Evolutionary conservation across 148 eudicot genomes (phyloP), one percentile per base, ranked within the genome.

Genomic region (Nepenthes mirabilis): DNA sequence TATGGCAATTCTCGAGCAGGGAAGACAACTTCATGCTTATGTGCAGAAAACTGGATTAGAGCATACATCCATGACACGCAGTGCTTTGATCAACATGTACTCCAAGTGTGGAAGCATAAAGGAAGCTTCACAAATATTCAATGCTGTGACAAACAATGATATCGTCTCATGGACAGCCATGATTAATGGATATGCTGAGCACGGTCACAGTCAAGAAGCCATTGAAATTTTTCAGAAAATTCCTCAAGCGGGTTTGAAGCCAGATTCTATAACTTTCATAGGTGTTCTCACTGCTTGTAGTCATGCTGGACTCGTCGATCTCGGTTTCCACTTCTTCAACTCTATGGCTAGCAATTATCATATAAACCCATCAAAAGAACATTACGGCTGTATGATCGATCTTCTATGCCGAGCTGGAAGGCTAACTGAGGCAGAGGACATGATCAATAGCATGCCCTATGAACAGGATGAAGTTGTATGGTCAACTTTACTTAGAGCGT

Each of bases 311-410:
- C 81, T 87, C 60, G 79, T 87, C 54, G 95, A 83, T 66, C 69
- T 79, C 10, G 95, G 95, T 11, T 80, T 69, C 63, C 72, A 58
- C 51, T 85, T 77, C 77, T 88, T 91, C 59, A 70, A 80, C 50
- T 73, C 62, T 34, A 85, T 91, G 90, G 70, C 52, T 13, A 51
- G 57, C 43, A 51, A 76, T 11, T 91, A 87, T 51, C 64, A 58
- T 9, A 83, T 91, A 56, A 61, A 45, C 50, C 86, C 93, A n/a
- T 67, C 82, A 4, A 85, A 79, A 71, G 83, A 91, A 68, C 97
- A 91, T 61, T 85, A 87, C 53, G 97, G 97, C 52, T 91, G 97
- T 73, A 83, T 91, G 86, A 74, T 91, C 56, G 97, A 91, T 79
- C 83, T 88, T 33, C 79, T 91, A 11, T 91, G 95, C 56, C 74